phyloP scores from a whole-genome alignment of 1,139 yeast genomes.

The Candida sp. region DNA sequence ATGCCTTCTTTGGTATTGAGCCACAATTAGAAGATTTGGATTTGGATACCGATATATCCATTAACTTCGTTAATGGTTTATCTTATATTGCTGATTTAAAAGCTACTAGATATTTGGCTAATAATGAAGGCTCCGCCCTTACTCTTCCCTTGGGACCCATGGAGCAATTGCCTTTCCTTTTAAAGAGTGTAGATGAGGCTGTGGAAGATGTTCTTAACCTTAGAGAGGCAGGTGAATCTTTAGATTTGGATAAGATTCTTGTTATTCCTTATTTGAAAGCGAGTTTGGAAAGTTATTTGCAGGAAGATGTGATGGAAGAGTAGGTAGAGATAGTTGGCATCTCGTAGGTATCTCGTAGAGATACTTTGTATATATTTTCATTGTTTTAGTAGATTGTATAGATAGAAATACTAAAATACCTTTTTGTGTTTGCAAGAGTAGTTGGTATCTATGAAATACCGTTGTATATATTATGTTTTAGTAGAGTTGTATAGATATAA shows the following conservation, averaged over 20 bases:
- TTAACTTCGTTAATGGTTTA: slow-evolving; percentile 70
- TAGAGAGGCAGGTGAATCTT: slow-evolving; percentile 28
- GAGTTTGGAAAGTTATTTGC: slow-evolving; percentile 17
- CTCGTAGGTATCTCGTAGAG: no score
- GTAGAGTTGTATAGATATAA: no score
- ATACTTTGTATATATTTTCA: no score
- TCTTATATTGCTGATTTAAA: slow-evolving; percentile 66
- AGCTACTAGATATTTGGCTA: slow-evolving; percentile 29
- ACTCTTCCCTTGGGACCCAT: slow-evolving; percentile 35
- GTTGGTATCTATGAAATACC: no score
- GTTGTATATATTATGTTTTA: no score
- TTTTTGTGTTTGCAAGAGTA: no score
- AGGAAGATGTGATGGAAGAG: background rate
- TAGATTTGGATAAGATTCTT: slow-evolving; percentile 36
- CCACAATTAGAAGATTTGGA: slow-evolving; percentile 44
- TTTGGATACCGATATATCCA: slow-evolving; percentile 49
- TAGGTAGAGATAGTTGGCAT: no score
- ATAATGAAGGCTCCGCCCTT: slow-evolving; percentile 17
- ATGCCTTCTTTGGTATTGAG: slow-evolving; percentile 75
- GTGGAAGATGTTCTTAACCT: slow-evolving; percentile 46
- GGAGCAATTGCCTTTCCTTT: slow-evolving; percentile 44
- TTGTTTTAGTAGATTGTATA: no score
- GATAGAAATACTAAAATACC: no score
- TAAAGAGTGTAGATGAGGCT: slow-evolving; percentile 50
- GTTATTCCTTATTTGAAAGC: slow-evolving; percentile 36